Conservation (phyloP, 2,329 filamentous ascomycete species). For the Pseudogymnoascus sp. region DNA sequence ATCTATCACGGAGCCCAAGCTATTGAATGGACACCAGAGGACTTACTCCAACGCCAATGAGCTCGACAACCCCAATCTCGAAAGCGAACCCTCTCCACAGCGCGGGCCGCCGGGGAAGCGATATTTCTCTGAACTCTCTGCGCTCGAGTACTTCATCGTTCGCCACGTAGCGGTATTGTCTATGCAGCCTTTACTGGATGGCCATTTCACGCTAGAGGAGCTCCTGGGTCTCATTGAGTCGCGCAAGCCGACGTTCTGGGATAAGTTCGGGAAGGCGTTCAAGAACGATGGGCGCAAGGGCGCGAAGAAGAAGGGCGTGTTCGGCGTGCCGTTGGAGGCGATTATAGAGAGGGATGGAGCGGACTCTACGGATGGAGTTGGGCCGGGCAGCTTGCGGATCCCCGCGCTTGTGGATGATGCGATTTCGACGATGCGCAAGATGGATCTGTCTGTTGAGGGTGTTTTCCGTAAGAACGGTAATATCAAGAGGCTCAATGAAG, state of each 20-base stretch:
- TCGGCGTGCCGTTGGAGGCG: conserved; percentile 79
- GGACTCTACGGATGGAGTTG: conserved; percentile 95
- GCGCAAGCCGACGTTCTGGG: conserved; percentile 92
- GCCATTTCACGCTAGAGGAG: conserved; percentile 88
- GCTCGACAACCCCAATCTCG: conserved; percentile 33
- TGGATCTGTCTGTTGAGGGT: conserved; percentile 97
- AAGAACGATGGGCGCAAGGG: conserved; percentile 72
- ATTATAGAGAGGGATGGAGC: conserved; percentile 90
- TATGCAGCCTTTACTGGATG: conserved; percentile 86
- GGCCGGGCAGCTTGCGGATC: conserved; percentile 80
- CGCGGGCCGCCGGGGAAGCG: conserved; percentile 45
- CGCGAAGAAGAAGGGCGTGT: conserved; percentile 87
- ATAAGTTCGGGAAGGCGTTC: conserved; percentile 94
- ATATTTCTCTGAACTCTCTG: conserved; percentile 94
- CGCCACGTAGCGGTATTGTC: conserved; percentile 89
- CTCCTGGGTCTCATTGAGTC: conserved; percentile 87
- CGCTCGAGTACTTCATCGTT: conserved; percentile 94
- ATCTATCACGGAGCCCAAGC: conserved; percentile 50
- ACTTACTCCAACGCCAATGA: conserved; percentile 51
- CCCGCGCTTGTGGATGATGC: conserved; percentile 94
- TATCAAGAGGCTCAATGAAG: conserved; percentile 83
- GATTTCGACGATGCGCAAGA: conserved; percentile 89
- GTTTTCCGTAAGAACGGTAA: conserved; percentile 99
- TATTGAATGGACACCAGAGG: conserved; percentile 62
- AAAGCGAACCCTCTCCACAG: conserved; percentile 38